Conservation (phyloP, 2,329 filamentous ascomycete species). For the Xylaria sp. region DNA sequence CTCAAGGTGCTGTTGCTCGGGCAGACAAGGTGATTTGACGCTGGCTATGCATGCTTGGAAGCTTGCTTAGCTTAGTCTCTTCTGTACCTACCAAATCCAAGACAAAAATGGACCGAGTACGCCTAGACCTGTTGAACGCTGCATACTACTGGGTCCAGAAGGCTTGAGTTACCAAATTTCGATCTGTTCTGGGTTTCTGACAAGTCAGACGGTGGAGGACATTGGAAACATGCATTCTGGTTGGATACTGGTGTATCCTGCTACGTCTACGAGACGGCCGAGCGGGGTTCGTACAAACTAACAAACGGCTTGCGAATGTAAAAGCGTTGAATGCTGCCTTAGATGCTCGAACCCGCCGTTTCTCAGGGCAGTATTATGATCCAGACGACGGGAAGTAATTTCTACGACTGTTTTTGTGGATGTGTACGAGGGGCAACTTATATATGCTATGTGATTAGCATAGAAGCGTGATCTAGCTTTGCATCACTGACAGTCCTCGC, state of each 20-base stretch:
- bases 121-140: background rate
- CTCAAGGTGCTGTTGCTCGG: background rate
- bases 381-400: background rate
- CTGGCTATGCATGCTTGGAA: background rate
- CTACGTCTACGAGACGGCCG: background rate
- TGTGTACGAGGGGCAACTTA: background rate
- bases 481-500: slow-evolving; percentile 51
- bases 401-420: background rate
- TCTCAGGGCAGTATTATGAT: background rate
- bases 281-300: background rate
- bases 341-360: background rate
- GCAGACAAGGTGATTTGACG: background rate
- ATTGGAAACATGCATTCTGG: background rate
- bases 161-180: background rate
- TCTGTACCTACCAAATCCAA: background rate
- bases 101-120: background rate
- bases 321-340: background rate
- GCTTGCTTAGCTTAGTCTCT: background rate
- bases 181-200: background rate
- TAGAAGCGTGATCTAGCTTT: background rate
- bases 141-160: background rate
- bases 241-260: background rate
- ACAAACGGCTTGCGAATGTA: background rate
- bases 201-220: background rate
- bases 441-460: background rate